These are phyloP conservation scores for Wickerhamomyces mucosus DNA, from an alignment of 805 yeast genomes.

Conservation along the genomic window DNA sequence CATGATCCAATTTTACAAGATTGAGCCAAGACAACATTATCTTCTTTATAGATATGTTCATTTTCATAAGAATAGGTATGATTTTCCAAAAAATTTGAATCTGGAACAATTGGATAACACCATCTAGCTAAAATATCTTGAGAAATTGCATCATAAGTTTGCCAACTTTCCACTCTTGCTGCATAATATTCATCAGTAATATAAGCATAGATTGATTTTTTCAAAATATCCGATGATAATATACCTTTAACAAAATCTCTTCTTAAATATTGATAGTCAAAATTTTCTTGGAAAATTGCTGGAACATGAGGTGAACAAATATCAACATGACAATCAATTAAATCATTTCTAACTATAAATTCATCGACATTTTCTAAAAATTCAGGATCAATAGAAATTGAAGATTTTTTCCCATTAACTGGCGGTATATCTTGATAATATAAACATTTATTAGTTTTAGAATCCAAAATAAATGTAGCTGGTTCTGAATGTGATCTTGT, in stretches of 20 bases:
- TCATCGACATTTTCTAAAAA: conserved; percentile 65
- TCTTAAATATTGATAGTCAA: conserved; percentile 84
- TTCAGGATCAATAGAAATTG: conserved; percentile 73
- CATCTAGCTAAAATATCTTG: conserved; percentile 88
- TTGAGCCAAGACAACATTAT: conserved; percentile 82
- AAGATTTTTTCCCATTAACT: conserved; percentile 30
- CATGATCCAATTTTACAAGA: conserved; percentile 78
- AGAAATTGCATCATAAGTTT: conserved; percentile 84
- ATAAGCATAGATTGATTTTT: conserved; percentile 85
- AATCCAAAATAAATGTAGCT: conserved; percentile 77
- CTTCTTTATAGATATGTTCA: conserved; percentile 84
- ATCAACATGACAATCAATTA: conserved; percentile 94
- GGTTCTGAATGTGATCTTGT: conserved; percentile 76
- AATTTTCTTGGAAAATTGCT: conserved; percentile 90
- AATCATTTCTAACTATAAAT: conserved; percentile 77
- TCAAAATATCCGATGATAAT: conserved; percentile 78
- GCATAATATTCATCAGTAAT: conserved; percentile 74
- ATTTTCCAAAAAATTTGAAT: conserved; percentile 60
- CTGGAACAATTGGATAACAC: conserved; percentile 88
- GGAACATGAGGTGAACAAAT: conserved; percentile 93
- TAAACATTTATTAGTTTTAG: conserved; percentile 63
- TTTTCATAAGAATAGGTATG: conserved; percentile 74
- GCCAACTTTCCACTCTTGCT: conserved; percentile 92
- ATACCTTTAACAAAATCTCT: conserved; percentile 88
- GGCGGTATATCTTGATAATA: conserved; percentile 74